Evolutionary conservation across 106 monocot genomes (phyloP), one percentile per base, ranked within the genome.

Genomic region (Iris macrosiphon): DNA sequence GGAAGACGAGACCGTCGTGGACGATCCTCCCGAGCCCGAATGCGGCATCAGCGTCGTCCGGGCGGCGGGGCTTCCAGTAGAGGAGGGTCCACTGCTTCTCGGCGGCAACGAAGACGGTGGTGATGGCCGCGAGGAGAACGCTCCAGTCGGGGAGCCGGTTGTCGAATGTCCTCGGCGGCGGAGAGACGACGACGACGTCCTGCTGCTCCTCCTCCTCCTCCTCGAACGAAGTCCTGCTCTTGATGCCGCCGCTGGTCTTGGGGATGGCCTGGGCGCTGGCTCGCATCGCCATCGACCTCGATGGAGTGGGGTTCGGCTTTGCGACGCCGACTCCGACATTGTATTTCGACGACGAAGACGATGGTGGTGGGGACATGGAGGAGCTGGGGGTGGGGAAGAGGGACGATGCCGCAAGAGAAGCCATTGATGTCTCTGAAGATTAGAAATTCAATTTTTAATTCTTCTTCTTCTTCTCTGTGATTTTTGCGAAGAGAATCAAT

Each of bases 91-190:
- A 82, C 40, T 86, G 91, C 67, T 76, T 92, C 61, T 92, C 86
- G 0, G 86, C 82, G 2, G 86, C 82, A 69, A 86, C 61, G 51
- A 92, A 82, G 44, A 86, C 72, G 12, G 78, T 82, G 8, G 81
- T 91, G 41, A 91, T 68, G 51, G 91, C 85, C 3, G 85, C 81
- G 40, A 91, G 72, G 34, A 85, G 81, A 53, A 91, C 51, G 61
- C 91, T 91, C 85, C 77, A 81, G 42, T 92, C 86, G 0, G 91
- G 82, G 28, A 91, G 52, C 49, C 85, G 91, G 45, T 86, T 86
- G 42, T 92, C 85, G 64, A 86, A 79, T 13, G 85, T 85, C 54
- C 85, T 71, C 22, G 84, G 73, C 13, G 71, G 48, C 2, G 49
- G 52, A 43, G 65, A 84, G 3, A 60, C 6, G 3, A 61, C 20